A percentile compares a stretch with the other conserved stretches of the same genome.
These are phyloP conservation scores for Davidsoniella neocaledoniae DNA, from an alignment of 2,329 filamentous ascomycete species.

Conservation along the genomic window DNA sequence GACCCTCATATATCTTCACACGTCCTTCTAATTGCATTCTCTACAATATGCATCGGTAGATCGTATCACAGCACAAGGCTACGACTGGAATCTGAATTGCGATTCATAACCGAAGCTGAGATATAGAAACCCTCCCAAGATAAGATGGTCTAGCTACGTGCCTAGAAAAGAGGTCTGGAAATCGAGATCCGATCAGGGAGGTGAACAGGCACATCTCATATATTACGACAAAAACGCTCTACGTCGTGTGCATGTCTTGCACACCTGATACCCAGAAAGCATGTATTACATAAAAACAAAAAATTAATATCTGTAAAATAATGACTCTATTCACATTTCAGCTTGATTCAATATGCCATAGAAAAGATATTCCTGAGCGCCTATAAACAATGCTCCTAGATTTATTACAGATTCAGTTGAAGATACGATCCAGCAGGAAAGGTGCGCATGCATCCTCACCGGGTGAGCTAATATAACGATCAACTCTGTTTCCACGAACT, in stretches of 20 bases:
- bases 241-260: neutral
- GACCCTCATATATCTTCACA: neutral
- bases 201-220: too few species aligned
- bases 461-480: slow-evolving; percentile 53
- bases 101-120: too few species aligned
- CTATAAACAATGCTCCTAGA: neutral
- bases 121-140: neutral
- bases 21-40: too few species aligned
- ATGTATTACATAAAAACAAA: neutral
- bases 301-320: slow-evolving; percentile 1
- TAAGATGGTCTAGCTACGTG: neutral
- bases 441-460: slow-evolving; percentile 50
- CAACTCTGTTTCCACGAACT: slow-evolving; percentile 62
- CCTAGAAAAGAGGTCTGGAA: too few species aligned
- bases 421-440: slow-evolving; percentile 48
- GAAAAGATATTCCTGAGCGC: neutral
- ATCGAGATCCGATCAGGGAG: too few species aligned
- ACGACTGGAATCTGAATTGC: too few species aligned
- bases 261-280: slow-evolving; percentile 8
- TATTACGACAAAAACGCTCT: too few species aligned
- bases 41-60: neutral
- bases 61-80: neutral
- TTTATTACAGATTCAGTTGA: slow-evolving; percentile 25
- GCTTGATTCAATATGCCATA: too few species aligned
- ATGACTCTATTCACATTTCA: neutral